These are phyloP conservation scores for Trichoderma sp. DNA, from an alignment of 2,329 filamentous ascomycete species.

Conservation along the genomic window DNA sequence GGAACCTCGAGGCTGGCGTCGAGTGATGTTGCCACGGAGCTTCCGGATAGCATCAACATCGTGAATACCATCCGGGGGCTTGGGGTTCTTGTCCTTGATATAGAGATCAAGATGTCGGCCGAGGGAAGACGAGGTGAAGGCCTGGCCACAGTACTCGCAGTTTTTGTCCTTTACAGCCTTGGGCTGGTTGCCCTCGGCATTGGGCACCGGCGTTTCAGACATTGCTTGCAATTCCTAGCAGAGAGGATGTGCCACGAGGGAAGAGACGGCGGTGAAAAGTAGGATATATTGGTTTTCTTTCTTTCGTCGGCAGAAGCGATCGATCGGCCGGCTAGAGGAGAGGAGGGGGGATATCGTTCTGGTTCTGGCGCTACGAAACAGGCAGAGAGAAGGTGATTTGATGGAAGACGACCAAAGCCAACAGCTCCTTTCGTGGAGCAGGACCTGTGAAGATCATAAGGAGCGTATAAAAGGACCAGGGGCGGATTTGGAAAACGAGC, in stretches of 20 bases:
- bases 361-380: conserved; percentile 14
- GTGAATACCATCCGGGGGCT: conserved; percentile 80
- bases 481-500: conserved; percentile 30
- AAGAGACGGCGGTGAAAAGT: not conserved
- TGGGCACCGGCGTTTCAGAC: conserved; percentile 33
- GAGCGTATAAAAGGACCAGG: conserved; percentile 33
- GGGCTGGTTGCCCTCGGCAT: conserved; percentile 39
- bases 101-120: conserved; percentile 93
- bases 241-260: not conserved
- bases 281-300: not conserved
- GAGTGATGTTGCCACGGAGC: conserved; percentile 79
- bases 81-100: conserved; percentile 90
- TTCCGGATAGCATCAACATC: conserved; percentile 85
- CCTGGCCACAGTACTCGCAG: conserved; percentile 83
- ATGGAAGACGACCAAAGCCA: not conserved
- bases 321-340: not conserved
- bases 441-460: conserved; percentile 22
- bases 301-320: not conserved
- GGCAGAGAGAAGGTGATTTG: not conserved
- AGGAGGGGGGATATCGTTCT: not conserved
- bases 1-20: conserved; percentile 73
- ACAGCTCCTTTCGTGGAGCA: conserved; percentile 24
- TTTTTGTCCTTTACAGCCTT: conserved; percentile 75
- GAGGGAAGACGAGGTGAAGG: conserved; percentile 90
- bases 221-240: conserved; percentile 27